phyloP scores from a whole-genome alignment of 805 yeast genomes.

The Wickerhamomyces tratensis region DNA sequence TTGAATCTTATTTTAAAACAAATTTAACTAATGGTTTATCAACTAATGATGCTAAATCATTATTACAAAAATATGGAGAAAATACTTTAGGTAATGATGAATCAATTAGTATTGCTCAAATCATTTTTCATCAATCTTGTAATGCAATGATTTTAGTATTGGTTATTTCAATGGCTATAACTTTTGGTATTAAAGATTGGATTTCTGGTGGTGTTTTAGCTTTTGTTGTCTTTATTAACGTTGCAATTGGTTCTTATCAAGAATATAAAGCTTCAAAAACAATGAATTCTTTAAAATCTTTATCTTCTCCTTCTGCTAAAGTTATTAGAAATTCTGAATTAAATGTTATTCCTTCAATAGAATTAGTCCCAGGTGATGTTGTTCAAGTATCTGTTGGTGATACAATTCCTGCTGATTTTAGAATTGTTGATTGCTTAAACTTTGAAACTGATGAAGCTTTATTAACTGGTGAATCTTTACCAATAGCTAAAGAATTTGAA shows the following conservation, averaged over 20 bases:
- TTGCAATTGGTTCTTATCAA: constrained; percentile 58
- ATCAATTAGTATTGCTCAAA: constrained; percentile 41
- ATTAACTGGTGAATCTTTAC: constrained; percentile 57
- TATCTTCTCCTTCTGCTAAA: constrained; percentile 63
- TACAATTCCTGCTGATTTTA: constrained; percentile 65
- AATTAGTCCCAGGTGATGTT: constrained; percentile 68
- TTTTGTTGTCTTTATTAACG: constrained; percentile 54
- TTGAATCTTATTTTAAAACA: too few species aligned
- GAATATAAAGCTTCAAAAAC: constrained; percentile 71
- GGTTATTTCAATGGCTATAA: constrained; percentile 58
- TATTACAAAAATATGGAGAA: constrained; percentile 34
- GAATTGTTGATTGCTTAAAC: constrained; percentile 47
- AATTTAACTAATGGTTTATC: constrained; percentile 25
- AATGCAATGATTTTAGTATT: constrained; percentile 76
- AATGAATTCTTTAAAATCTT: constrained; percentile 60
- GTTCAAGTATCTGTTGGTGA: constrained; percentile 60
- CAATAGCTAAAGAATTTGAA: constrained; percentile 44
- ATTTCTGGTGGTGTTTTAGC: constrained; percentile 77
- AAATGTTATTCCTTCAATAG: constrained; percentile 46
- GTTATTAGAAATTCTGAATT: constrained; percentile 55
- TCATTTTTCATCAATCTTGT: constrained; percentile 56
- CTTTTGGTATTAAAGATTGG: constrained; percentile 69
- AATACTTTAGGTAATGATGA: constrained; percentile 55
- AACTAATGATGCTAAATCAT: constrained; percentile 20
- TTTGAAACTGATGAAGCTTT: constrained; percentile 66